Base-by-base conservation (phyloP, 441 rosid genomes). In the Gossypium lobatum region DNA sequence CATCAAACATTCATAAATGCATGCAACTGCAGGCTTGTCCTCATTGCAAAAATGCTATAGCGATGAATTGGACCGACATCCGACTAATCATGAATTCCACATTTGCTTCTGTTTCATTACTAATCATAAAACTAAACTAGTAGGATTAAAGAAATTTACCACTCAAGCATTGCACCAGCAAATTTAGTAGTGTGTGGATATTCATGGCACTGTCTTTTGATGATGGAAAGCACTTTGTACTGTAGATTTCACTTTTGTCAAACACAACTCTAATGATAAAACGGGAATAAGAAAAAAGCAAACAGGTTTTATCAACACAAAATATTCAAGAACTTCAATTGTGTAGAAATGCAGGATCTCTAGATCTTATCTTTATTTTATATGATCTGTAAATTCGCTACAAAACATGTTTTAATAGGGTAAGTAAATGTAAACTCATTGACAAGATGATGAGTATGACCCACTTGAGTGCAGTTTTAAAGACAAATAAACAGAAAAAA, bases 81-180 rank as follows among this genome's bases (percentile, higher is more conserved):
- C 18, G 77, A 70, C 74, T 74, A 76, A 83, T 80, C 73, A 85
- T 81, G 72, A 72, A 73, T 74, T 59, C 68, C 70, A 66, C 76
- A 77, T 76, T 82, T 77, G 81, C 84, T 80, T 71, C 73, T 59
- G 62, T 68, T 59, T 80, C 68, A 76, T 73, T 39, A 72, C 59
- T 58, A 80, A 83, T 76, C 10, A 80, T 62, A 71, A 65, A 70
- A 26, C 72, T 74, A 65, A 68, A 66, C 78, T 31, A 79, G 73
- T 62, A 70, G 2, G 52, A 62, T 63, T 39, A n/a, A 71, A 61
- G 57, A 64, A 73, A 70, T 31, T 25, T 28, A 16, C 10, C 21
- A 52, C 23, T 68, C 50, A 16, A 60, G 50, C 26, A 28, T 25
- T 62, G 65, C 34, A 55, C 54, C 14, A 54, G 63, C 9, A 52